Percentiles rank a stretch among this genome's conserved stretches.
These are phyloP conservation scores for Gossypium bickii DNA, from an alignment of 345 rosid genomes.

Conservation along the genomic window DNA sequence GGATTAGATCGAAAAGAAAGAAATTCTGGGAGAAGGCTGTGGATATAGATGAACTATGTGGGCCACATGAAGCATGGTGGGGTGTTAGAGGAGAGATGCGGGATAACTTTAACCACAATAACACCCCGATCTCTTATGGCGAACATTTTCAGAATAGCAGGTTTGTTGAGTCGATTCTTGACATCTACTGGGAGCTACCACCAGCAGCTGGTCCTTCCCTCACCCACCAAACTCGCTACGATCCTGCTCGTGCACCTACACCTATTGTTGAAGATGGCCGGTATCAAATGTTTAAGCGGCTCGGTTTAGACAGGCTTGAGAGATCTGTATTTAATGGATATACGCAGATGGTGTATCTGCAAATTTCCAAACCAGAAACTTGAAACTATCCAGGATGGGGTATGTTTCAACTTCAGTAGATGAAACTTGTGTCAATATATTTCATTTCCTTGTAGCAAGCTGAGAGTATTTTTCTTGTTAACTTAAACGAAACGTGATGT, in stretches of 20 bases:
- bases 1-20: conserved; percentile 72
- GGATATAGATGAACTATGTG: conserved; percentile 73
- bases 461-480: conserved; percentile 6
- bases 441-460: conserved; percentile 11
- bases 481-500: not conserved
- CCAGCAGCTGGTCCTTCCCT: conserved; percentile 97
- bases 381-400: conserved; percentile 21
- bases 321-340: conserved; percentile 87
- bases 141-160: conserved; percentile 86
- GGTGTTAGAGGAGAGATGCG: conserved; percentile 90
- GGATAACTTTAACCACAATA: conserved; percentile 85
- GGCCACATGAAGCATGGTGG: conserved; percentile 88
- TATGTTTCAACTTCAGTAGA: conserved; percentile 3
- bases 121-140: conserved; percentile 47
- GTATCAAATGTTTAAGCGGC: conserved; percentile 62
- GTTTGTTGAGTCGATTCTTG: conserved; percentile 72
- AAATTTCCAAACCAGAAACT: conserved; percentile 60
- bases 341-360: conserved; percentile 92
- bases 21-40: conserved; percentile 97
- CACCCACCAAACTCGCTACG: conserved; percentile 89
- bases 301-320: conserved; percentile 71
- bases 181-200: conserved; percentile 93
- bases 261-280: conserved; percentile 92
- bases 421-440: not conserved
- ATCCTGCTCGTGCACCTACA: conserved; percentile 70